Percentiles rank a stretch among this genome's conserved stretches.
Conservation (phyloP, 345 rosid species). For the Eucalyptus fibrosa region DNA sequence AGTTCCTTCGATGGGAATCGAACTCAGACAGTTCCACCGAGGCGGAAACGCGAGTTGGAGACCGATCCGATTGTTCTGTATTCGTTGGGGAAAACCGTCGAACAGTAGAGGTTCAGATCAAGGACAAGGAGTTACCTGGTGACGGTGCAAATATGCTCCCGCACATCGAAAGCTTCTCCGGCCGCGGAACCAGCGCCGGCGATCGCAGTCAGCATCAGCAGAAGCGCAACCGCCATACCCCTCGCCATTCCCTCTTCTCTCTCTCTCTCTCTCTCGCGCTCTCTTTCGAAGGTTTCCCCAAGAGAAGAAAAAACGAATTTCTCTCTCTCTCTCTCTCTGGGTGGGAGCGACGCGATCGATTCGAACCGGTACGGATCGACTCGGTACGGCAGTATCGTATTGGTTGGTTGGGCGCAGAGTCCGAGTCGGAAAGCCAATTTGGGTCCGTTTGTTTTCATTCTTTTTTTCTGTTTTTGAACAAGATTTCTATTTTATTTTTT, state of each 20-base stretch:
- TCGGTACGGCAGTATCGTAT: background rate
- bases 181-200: background rate
- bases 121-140: background rate
- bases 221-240: background rate
- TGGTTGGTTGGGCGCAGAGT: background rate
- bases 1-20: background rate
- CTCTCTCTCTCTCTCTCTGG: background rate
- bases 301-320: background rate
- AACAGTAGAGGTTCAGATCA: background rate
- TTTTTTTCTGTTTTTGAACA: no score
- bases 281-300: background rate
- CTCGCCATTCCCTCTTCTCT: background rate
- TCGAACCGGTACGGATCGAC: background rate
- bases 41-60: background rate
- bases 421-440: background rate
- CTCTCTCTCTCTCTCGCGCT: background rate
- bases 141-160: background rate
- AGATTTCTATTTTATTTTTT: no score
- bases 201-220: background rate
- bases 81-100: background rate
- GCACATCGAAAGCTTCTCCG: constrained; percentile 1
- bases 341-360: background rate
- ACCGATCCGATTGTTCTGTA: no score
- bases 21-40: background rate
- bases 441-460: no score